Evolutionary conservation across 352 stramenopile species (phyloP), one percentile per base, ranked within the genome.

Genomic region (Pseudoperonospora humuli): DNA sequence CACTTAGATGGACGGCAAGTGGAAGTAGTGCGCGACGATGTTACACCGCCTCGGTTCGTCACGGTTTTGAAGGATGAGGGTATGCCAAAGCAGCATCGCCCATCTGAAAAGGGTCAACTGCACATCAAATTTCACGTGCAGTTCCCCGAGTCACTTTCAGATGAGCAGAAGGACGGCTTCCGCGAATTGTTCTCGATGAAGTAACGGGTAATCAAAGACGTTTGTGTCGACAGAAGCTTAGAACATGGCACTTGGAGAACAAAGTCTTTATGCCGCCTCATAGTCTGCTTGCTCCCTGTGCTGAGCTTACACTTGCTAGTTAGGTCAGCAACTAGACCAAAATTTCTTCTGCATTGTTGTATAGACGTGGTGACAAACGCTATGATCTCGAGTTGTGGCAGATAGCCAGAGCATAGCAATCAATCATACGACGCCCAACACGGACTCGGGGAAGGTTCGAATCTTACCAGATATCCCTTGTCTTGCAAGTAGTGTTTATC

Each of bases 81-180:
- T 38, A 98, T 98, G 94, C 94, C 95, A 11, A 79, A 96, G 52
- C 68, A 93, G 39, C 87, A 96, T 60, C 81, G 86, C 14, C 64
- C 86, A 15, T 93, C 79, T 13, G 75, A 95, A 50, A 70, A 48
- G 24, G 69, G 94, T 13, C 69, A 96, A 54, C 60, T 98, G 39
- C 95, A 95, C 62, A 89, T 98, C 46, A 98, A 95, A 24, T 97
- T 97, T 67, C 84, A 97, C 45, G 91, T 98, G 3, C 58, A 87
- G 48, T 98, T 98, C 63, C 95, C 95, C 6, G 80, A 95, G 35
- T 51, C 66, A 15, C 75, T 98, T 34, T 86, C 76, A 4, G 59
- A 84, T 4, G 62, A 84, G 32, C 92, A 98, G 41, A 79, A 82
- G 27, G 37, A 65, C 39, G 72, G 75, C 23, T 83, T 83, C 37